Conservation (phyloP, 2,329 filamentous ascomycete genomes). For the Cercospora zeae-maydis region DNA sequence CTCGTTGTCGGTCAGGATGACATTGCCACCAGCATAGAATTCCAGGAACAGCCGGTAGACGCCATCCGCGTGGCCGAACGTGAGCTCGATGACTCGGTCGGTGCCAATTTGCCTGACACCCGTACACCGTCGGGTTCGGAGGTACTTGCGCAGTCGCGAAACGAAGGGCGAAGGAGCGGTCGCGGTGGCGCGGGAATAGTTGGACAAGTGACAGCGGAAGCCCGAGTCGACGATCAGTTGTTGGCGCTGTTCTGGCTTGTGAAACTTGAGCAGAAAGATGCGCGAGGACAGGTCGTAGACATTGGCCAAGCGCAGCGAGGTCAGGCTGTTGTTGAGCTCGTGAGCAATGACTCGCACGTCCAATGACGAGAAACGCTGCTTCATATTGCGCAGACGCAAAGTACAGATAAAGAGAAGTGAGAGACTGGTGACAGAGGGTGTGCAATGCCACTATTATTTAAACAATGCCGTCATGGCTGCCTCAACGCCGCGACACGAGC, state of each 20-base stretch:
- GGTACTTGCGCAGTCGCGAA: conserved; percentile 74
- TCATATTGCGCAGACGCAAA: conserved; percentile 51
- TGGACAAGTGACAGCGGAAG: conserved; percentile 91
- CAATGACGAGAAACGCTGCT: conserved; percentile 75
- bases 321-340: conserved; percentile 76
- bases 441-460: background rate
- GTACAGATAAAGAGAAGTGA: background rate
- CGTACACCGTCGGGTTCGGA: conserved; percentile 83
- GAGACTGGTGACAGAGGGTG: background rate
- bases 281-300: conserved; percentile 95
- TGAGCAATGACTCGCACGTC: conserved; percentile 86
- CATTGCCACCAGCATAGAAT: conserved; percentile 94
- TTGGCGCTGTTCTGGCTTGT: conserved; percentile 82
- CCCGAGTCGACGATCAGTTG: conserved; percentile 92
- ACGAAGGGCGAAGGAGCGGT: conserved; percentile 83
- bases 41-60: conserved; percentile 83
- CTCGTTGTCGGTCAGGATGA: conserved; percentile 83
- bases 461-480: conserved; percentile 2
- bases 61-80: conserved; percentile 76
- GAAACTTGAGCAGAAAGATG: conserved; percentile 92
- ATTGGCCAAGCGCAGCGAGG: conserved; percentile 79
- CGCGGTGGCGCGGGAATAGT: conserved; percentile 82
- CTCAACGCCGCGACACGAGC: background rate
- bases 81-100: conserved; percentile 86
- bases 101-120: conserved; percentile 81